Percentiles rank a stretch among this genome's conserved stretches.
These are phyloP conservation scores for Leccinum pachyderme DNA, from an alignment of 1,284 basidiomycete species.

Conservation along the genomic window DNA sequence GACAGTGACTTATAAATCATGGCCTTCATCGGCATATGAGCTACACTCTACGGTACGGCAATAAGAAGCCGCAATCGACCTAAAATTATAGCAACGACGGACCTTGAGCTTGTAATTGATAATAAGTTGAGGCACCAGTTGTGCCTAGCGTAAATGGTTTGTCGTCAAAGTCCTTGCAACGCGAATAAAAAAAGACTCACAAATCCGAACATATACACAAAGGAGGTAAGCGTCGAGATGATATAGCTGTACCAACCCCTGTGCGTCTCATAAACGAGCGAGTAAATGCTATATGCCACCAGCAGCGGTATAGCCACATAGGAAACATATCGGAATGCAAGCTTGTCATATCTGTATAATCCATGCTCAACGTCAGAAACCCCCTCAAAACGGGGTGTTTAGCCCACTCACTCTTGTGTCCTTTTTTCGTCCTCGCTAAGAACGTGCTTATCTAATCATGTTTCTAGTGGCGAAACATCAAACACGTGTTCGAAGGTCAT, in stretches of 20 bases:
- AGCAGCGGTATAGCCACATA: slow-evolving; percentile 85
- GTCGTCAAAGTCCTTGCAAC: slow-evolving; percentile 16
- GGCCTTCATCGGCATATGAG: slow-evolving; percentile 95
- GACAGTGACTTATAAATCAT: slow-evolving; percentile 94
- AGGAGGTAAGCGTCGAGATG: slow-evolving; percentile 84
- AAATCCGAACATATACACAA: slow-evolving; percentile 97
- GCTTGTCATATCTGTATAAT: slow-evolving; percentile 66
- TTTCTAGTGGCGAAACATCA: slow-evolving; percentile 10
- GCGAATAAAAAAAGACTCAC: slow-evolving; percentile 47
- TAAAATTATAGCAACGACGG: slow-evolving; percentile 22
- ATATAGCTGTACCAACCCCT: slow-evolving; percentile 95
- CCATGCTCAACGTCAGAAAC: slow-evolving; percentile 18
- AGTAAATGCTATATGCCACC: slow-evolving; percentile 86
- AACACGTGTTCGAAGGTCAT: slow-evolving; percentile 23
- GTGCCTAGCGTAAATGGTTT: slow-evolving; percentile 52
- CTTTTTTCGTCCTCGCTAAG: slow-evolving; percentile 93
- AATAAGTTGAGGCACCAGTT: slow-evolving; percentile 89
- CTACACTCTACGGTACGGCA: slow-evolving; percentile 60
- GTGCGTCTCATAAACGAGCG: slow-evolving; percentile 86
- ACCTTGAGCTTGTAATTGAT: slow-evolving; percentile 97
- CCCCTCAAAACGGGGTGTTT: not conserved
- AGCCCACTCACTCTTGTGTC: slow-evolving; percentile 83
- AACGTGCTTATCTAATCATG: slow-evolving; percentile 79
- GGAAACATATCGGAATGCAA: slow-evolving; percentile 90
- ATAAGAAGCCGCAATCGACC: slow-evolving; percentile 17